Evolutionary conservation across 106 monocot species (phyloP), one percentile per base, ranked within the genome.

Genomic region (Cymbidium sinense): DNA sequence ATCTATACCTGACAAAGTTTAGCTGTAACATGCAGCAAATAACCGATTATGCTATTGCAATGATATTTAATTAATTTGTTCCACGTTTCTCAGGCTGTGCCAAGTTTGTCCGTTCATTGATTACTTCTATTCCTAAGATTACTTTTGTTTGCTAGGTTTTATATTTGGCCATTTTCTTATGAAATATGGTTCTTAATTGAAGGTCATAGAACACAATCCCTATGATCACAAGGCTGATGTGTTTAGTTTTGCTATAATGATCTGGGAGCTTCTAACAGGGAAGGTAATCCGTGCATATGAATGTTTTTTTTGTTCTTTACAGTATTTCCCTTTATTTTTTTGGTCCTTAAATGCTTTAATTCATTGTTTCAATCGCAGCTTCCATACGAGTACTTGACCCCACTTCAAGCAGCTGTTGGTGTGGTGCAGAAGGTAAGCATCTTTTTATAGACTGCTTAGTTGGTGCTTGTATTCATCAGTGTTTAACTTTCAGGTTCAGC

Each of bases 181-280:
- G 70, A 67, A 15, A 43, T 71, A 64, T 86, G 9, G 5, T 83
- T 79, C 23, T 65, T n/a, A 21, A 79, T 58, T 83, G 34, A 79
- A 96, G 96, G 96, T 96, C 78, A 96, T 96, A 51, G 93, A 93
- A 77, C 96, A 96, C 77, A 93, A 91, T 80, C 86, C 87, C 54
- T 96, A 96, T 82, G 93, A 93, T 88, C 96, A 96, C 80, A 96
- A 96, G 77, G 96, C 93, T 82, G 96, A 96, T 87, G 91, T 96
- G 58, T 96, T 96, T 70, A 96, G 96, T 81, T 96, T 96, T 69
- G 87, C 77, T 75, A 78, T 96, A 61, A 81, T 96, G 67, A 79
- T 96, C 4, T 96, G 96, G 96, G 96, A 96, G 74, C 81, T 96
- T 51, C 82, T 96, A 72, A 89, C 93, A 2, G 91, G 87, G 79